Percentiles rank a stretch among this genome's conserved stretches.
These are phyloP conservation scores for Fragilaria crotonensis DNA, from an alignment of 108 stramenopile species.

Conservation along the genomic window DNA sequence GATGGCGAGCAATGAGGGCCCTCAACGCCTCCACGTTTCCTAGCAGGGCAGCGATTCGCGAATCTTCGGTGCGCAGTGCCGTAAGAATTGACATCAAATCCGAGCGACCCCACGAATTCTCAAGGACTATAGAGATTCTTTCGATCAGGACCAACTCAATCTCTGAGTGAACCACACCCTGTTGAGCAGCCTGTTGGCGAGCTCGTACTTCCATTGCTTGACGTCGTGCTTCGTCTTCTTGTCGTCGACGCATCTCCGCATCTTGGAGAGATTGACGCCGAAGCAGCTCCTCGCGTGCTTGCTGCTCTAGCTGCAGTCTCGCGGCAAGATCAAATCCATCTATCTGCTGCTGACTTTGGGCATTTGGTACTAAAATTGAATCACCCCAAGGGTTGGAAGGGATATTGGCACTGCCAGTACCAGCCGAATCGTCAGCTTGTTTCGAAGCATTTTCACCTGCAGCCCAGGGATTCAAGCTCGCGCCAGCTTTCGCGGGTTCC, in stretches of 20 bases:
- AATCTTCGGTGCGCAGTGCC: slow-evolving; percentile 75
- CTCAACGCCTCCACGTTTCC: slow-evolving; percentile 60
- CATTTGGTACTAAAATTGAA: slow-evolving; percentile 10
- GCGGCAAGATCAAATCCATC: slow-evolving; percentile 35
- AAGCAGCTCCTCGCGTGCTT: slow-evolving; percentile 22
- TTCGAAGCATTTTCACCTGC: slow-evolving; percentile 9
- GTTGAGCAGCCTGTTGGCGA: slow-evolving; percentile 38
- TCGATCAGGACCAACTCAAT: slow-evolving; percentile 85
- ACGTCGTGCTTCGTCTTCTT: slow-evolving; percentile 51
- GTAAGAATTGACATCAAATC: slow-evolving; percentile 74
- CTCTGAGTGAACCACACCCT: slow-evolving; percentile 54
- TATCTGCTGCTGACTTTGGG: slow-evolving; percentile 6
- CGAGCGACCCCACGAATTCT: slow-evolving; percentile 80
- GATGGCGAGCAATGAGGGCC: slow-evolving; percentile 65
- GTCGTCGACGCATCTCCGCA: slow-evolving; percentile 47
- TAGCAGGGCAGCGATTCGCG: slow-evolving; percentile 71
- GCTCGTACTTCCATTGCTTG: slow-evolving; percentile 34
- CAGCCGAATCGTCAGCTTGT: slow-evolving; percentile 18
- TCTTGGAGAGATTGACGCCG: slow-evolving; percentile 39
- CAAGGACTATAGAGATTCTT: slow-evolving; percentile 72
- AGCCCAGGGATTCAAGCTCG: slow-evolving; percentile 2
- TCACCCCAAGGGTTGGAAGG: slow-evolving; percentile 73
- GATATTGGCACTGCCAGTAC: too few relatives aligned
- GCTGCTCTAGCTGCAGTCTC: slow-evolving; percentile 29
- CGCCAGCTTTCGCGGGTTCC: not conserved